Conservation (phyloP, 352 stramenopile species). For the Blastocystis sp. region DNA sequence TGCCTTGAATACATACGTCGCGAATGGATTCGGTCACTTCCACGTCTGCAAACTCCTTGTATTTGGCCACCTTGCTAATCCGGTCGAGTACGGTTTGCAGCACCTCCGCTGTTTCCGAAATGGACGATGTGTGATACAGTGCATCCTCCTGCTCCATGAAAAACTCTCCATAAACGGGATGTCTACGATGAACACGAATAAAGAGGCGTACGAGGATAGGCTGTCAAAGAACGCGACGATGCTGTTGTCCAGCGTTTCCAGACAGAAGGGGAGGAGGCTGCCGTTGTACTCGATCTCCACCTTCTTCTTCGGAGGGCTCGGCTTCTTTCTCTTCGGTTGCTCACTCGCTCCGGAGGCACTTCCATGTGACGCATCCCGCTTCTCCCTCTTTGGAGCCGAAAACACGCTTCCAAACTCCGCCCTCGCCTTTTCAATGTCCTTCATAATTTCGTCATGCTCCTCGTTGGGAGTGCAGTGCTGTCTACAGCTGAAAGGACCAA, state of each 20-base stretch:
- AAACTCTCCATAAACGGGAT: not conserved
- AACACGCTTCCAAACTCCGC: constrained; percentile 34
- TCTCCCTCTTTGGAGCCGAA: not conserved
- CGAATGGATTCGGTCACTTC: not conserved
- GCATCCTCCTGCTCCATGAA: constrained; percentile 19
- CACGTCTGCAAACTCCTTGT: constrained; percentile 3
- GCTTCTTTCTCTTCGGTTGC: not conserved
- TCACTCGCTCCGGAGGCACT: not conserved
- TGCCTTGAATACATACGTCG: not conserved
- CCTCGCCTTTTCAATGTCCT: constrained; percentile 24
- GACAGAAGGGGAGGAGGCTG: constrained; percentile 40
- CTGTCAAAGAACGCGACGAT: constrained; percentile 26
- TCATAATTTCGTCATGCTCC: constrained; percentile 38
- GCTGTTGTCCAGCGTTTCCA: constrained; percentile 42
- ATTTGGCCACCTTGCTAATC: not conserved
- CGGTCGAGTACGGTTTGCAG: constrained; percentile 7
- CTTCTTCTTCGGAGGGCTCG: constrained; percentile 4
- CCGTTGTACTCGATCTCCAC: constrained; percentile 41
- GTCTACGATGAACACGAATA: not conserved
- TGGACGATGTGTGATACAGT: constrained; percentile 41
- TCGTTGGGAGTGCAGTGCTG: constrained; percentile 26
- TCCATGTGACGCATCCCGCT: not conserved
- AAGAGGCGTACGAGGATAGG: not conserved
- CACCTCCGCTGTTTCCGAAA: constrained; percentile 27
- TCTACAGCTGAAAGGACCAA: not conserved